Evolutionary conservation across 352 stramenopile species (phyloP), one percentile per base, ranked within the genome.

Genomic region (Blastocystis sp.): DNA sequence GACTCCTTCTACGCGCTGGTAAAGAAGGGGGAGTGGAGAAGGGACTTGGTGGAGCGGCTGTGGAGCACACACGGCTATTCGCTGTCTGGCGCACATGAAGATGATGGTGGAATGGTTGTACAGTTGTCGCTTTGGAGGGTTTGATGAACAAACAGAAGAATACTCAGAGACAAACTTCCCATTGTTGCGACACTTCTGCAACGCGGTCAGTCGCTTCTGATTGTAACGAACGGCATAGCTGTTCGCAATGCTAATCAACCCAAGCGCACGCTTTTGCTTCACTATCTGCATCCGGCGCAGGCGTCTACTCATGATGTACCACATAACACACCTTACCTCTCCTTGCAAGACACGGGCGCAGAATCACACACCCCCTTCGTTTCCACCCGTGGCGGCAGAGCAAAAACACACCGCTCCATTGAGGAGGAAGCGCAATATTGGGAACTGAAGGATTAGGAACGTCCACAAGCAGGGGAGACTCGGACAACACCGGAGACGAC

Each of bases 221-320:
- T 48, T 14, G 34, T 76, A 76, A 38, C 65, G 65, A 28, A 76
- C 38, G 9, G 38, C 43, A 17, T 41, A 53, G n/a, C 65, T 76
- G 52, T 76, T 76, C 38, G 65, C 65, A 53, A 76, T 76, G 65
- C 52, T 28, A 41, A 76, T 76, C 34, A 76, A 56, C 10, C 65
- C 65, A 9, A 76, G 65, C 34, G 43, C 65, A 76, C 65, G 65
- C 23, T 76, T 76, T n/a, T 41, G 9, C 65, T 76, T 76, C 38
- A 76, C 23, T 53, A 76, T 76, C 38, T 43, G 17, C 65, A 53
- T 76, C 7, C 65, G 65, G 19, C 38, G 38, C 9, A 43, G 65
- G 23, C 65, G 65, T 76, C 65, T 70, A 70, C 38, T 28, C 10
- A 28, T 70, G 10, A 70, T 34, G 23, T 19, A 70, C 11, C 17